Base-by-base conservation (phyloP, 2,329 filamentous ascomycete species). In the Fusarium sterilihyphosum region DNA sequence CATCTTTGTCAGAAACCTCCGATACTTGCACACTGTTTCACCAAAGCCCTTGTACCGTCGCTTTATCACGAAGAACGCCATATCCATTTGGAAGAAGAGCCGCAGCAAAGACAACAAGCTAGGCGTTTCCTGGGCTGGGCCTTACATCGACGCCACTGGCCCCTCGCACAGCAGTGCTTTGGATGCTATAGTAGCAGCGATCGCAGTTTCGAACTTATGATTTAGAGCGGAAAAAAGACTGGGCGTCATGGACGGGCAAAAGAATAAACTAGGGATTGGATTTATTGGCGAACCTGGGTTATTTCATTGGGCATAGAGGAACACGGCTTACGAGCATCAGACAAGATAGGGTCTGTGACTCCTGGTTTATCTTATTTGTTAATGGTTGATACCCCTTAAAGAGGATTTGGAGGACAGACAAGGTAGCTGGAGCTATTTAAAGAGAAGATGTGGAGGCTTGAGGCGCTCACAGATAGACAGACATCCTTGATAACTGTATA, bases 41-140 rank as follows among this genome's bases (percentile, higher is more conserved):
- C 88, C 88, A 1, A 82, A 87, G 43, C 79, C 84, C 7, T 79
- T 80, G 16, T 92, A 90, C 77, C 83, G 81, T 18, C 78, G 82
- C 5, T 91, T 91, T 63, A 88, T 94, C 64, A 80, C 86, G 54
- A 83, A 81, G 35, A 94, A 93, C 66, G 92, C 92, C 16, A 83
- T 92, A 70, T 88, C 87, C 50, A 90, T 94, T 67, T 94, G 92
- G 92, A 78, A 79, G 22, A 87, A 89, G 54, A 84, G 90, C 78
- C 86, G 90, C 31, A 84, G 88, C 66, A 75, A 80, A 20, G 81
- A 82, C 4, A 85, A 87, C 74, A 82, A 85, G 78, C 81, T 94
- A 20, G 90, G 92, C 26, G 83, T 92, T 5, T 83, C 88, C n/a
- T 94, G 92, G 92, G 85, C 87, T 2, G 92, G 91, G 0, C 91